Evolutionary conservation across 129 eudicot species (phyloP), one percentile per base, ranked within the genome.

Genomic region (Lonicera japonica): DNA sequence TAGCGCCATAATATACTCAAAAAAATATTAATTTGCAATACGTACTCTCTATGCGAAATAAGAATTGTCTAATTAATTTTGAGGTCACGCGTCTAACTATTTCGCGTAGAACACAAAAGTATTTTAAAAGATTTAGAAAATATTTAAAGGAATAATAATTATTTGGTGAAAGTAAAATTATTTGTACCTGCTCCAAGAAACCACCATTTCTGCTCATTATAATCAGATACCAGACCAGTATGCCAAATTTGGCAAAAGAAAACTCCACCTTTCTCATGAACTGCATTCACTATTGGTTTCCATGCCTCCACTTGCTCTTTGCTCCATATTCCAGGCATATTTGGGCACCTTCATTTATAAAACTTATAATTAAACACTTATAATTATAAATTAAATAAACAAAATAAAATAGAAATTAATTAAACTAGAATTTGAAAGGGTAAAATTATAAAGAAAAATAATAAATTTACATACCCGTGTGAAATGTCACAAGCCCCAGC

Each of bases 241-340:
- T 75, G 84, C 82, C 81, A 75, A 21, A 83, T 50, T 68, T 83
- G 89, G 24, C 77, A 71, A 62, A 83, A 83, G 59, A 79, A 71
- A 18, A 83, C 12, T 18, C 74, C 82, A 12, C 85, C 89, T 64
- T 83, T 79, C 5, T 75, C 71, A 36, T 78, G 88, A 25, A 78
- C 88, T 12, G 72, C 88, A 18, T 83, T 73, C 12, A 83, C 89
- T 7, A 83, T 65, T 8, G 89, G 85, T 14, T 83, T 83, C 89
- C 89, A 83, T 60, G 84, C 82, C 43, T 83, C 82, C 1, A 79
- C 79, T 25, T 83, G 89, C 56, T 79, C 82, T 53, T 79, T 79
- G 4, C 79, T 83, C 82, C 89, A 82, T 10, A 82, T 79, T 63
- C 89, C 89, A 46, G 85, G 84, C 7, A 79, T 72, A 11, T 75